Conservation (phyloP, 1,139 yeast genomes). For the Arxiozyma slooffiae region DNA sequence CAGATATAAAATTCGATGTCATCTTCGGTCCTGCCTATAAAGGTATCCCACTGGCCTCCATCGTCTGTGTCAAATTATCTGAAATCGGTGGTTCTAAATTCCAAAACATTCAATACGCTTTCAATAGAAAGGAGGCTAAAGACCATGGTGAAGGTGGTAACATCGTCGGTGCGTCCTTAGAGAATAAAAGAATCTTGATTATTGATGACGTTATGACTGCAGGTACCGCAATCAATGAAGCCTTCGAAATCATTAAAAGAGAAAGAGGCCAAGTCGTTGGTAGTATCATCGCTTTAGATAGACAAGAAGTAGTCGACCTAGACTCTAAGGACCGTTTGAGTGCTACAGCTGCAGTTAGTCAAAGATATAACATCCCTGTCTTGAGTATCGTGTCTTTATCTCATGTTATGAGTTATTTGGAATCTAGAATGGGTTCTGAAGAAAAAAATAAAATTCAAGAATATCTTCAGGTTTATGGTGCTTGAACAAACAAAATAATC, state of each 20-base stretch:
- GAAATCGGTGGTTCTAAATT: slow-evolving; percentile 78
- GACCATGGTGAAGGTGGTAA: slow-evolving; percentile 98
- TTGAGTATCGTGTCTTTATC: slow-evolving; percentile 66
- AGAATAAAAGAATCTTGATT: slow-evolving; percentile 63
- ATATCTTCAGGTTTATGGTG: slow-evolving; percentile 42
- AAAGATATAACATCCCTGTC: slow-evolving; percentile 71
- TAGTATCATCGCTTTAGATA: slow-evolving; percentile 81
- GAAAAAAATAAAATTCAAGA: slow-evolving; percentile 48
- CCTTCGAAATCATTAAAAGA: slow-evolving; percentile 63
- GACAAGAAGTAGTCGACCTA: slow-evolving; percentile 78
- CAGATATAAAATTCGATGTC: slow-evolving; percentile 78
- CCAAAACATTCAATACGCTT: slow-evolving; percentile 55
- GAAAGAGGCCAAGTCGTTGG: slow-evolving; percentile 75
- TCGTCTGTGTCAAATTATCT: slow-evolving; percentile 83
- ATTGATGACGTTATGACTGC: slow-evolving; percentile 98
- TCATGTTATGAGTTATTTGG: slow-evolving; percentile 61
- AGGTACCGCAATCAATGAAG: slow-evolving; percentile 95
- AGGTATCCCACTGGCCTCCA: slow-evolving; percentile 92
- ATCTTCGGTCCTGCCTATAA: slow-evolving; percentile 97
- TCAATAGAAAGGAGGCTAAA: slow-evolving; percentile 85
- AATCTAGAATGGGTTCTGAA: slow-evolving; percentile 44
- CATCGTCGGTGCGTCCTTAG: slow-evolving; percentile 75
- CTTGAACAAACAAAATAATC: slow-evolving; percentile 9
- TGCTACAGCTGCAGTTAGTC: slow-evolving; percentile 73
- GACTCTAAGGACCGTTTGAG: slow-evolving; percentile 39